Base-by-base conservation (phyloP, 108 stramenopile genomes). In the Nitzschia inconspicua region DNA sequence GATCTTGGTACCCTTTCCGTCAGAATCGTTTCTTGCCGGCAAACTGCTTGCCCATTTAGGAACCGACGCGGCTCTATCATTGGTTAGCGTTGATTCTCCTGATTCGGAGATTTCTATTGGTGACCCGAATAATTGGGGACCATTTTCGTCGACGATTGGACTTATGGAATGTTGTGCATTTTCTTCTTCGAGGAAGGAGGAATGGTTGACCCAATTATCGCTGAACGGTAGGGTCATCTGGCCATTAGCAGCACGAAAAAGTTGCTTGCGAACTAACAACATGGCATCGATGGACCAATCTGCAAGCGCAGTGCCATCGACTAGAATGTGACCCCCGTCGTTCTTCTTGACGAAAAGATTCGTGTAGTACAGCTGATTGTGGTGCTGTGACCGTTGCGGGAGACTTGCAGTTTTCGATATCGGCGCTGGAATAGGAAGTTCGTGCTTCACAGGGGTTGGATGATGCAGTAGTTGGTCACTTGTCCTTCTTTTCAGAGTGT, bases 231-330 rank as follows among this genome's bases (percentile, higher is more conserved):
- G 62, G 3, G 54, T 44, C 7, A 64, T 40, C 35, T 39, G 23
- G 25, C 85, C 85, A 50, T 72, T 79, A 13, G 73, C 59, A 2
- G 86, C 85, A 31, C 88, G 66, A 55, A 70, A 82, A 10, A 93
- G 61, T 58, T 90, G 86, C 36, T 70, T 69, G 22, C 92, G 78
- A 37, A 90, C 59, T 36, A 93, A 57, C 14, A 62, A 39, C 44
- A 93, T 80, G 13, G 86, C 92, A 78, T 90, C 86, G 19, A 93
- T 77, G 25, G 84, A 82, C 92, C 92, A 93, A 11, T 72, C 67
- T n/a, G 81, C 82, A 46, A 89, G 40, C 4, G 84, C 83, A 44
- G 85, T 70, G 59, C 86, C 65, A 58, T 88, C 86, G 0, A 72
- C 68, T 8, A 81, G 47, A 59, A 89, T 89, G 1, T 54, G 57